Evolutionary conservation across 1,284 basidiomycete genomes (phyloP), one percentile per base, ranked within the genome.

Genomic region (Puccinia horiana): DNA sequence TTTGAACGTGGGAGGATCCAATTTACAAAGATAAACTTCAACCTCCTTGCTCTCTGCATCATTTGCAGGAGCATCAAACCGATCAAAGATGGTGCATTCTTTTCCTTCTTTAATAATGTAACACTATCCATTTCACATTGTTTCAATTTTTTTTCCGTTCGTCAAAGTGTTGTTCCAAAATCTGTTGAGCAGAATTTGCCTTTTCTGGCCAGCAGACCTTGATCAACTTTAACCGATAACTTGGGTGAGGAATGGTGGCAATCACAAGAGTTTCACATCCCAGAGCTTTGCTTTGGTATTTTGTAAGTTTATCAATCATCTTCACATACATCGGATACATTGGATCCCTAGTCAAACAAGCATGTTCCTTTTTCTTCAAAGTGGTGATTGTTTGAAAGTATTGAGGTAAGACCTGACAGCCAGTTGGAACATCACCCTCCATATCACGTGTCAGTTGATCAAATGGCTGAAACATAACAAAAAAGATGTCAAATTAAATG

Each of bases 211-310:
- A 44, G 35, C 72, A 74, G 12, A 54, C 29, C 1, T n/a, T 23
- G 20, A 54, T 54, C 9, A 74, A 11, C n/a, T 54, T 74, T 3
- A 74, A 40, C 14, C 47, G 20, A 35, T 54, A 74, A 0, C 23
- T 18, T 14, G 72, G 72, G 26, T 74, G 49, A 32, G 54, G 47
- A 26, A 52, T 8, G 1, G 72, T 74, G 0, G 47, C 72, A 18
- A 56, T 74, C 2, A 74, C 47, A 29, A 52, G 72, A 29, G 72
- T 74, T 74, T 74, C 72, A 52, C 72, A 74, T 20, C 23, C n/a
- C 14, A 74, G 18, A 0, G 47, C 72, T n/a, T 74, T 26, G 1
- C 54, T n/a, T 5, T 54, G 44, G 32, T 74, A 74, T 8, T 16
- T 20, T 6, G 11, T 26, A 0, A 56, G 47, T 20, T 74, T 74